These are phyloP conservation scores for Ustilago sp. DNA, from an alignment of 1,284 basidiomycete genomes.

Conservation along the genomic window DNA sequence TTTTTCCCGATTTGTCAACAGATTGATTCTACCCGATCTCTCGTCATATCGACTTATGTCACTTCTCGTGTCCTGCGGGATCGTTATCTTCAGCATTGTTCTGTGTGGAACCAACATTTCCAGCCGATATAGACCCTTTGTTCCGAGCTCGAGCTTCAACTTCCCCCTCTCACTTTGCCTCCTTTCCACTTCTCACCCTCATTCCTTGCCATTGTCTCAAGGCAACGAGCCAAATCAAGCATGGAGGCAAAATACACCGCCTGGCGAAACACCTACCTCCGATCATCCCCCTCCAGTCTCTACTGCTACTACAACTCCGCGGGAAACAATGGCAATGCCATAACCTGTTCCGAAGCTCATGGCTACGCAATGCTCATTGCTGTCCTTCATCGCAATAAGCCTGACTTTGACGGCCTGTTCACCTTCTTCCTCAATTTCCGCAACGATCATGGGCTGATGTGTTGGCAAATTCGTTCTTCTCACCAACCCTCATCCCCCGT, in stretches of 20 bases:
- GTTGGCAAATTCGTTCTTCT: constrained; percentile 58
- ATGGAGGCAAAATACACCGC: constrained; percentile 55
- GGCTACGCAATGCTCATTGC: constrained; percentile 66
- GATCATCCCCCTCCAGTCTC: constrained; percentile 33
- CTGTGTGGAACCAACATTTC: constrained; percentile 20
- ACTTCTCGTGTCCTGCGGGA: neutral
- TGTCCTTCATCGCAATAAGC: constrained; percentile 54
- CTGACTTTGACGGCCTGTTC: constrained; percentile 60
- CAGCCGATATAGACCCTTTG: neutral
- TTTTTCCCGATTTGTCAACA: too few relatives aligned
- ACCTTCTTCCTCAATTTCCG: constrained; percentile 54
- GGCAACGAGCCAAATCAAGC: neutral
- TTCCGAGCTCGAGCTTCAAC: neutral
- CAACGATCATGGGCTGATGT: constrained; percentile 60
- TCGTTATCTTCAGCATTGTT: constrained; percentile 1
- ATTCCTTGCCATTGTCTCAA: neutral
- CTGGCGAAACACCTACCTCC: constrained; percentile 46
- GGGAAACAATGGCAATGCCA: constrained; percentile 60
- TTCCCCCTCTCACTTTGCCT: neutral
- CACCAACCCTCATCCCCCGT: constrained; percentile 17
- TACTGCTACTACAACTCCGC: constrained; percentile 63
- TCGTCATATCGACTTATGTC: too few relatives aligned
- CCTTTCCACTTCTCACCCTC: neutral
- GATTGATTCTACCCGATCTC: too few relatives aligned
- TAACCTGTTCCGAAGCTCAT: constrained; percentile 66